A percentile compares a stretch with the other conserved stretches of the same genome.
These are phyloP conservation scores for Talinum fruticosum DNA, from an alignment of 148 eudicot species.

Conservation along the genomic window DNA sequence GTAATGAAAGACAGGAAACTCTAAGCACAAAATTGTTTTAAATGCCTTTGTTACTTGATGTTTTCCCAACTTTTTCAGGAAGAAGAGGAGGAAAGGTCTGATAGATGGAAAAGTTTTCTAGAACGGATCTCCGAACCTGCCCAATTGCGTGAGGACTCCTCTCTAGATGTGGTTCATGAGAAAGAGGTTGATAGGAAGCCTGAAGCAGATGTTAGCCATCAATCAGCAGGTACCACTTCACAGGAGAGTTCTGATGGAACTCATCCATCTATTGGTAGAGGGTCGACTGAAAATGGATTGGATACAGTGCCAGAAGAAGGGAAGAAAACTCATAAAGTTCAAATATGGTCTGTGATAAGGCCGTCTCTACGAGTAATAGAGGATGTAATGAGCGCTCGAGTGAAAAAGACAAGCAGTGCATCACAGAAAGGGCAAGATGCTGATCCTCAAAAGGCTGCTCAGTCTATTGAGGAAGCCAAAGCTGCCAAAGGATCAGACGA, in stretches of 20 bases:
- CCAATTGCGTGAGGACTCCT: conserved; percentile 36
- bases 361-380: conserved; percentile 68
- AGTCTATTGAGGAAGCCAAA: conserved; percentile 50
- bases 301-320: conserved; percentile 30
- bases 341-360: conserved; percentile 80
- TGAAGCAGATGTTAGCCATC: conserved; percentile 25
- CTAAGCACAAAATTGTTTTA: neutral
- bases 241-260: conserved; percentile 31
- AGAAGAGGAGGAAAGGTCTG: conserved; percentile 98
- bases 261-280: conserved; percentile 23
- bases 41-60: neutral
- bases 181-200: conserved; percentile 21
- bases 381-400: conserved; percentile 81
- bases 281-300: conserved; percentile 31
- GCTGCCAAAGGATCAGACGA: conserved; percentile 69
- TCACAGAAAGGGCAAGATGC: conserved; percentile 30
- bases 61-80: conserved; percentile 45
- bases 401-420: conserved; percentile 45
- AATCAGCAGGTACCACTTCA: conserved; percentile 23
- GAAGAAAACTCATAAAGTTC: conserved; percentile 47
- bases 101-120: conserved; percentile 79
- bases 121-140: conserved; percentile 57
- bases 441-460: conserved; percentile 36
- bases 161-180: conserved; percentile 24
- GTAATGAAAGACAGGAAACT: neutral